Evolutionary conservation across 768 basidiomycete species (phyloP).

Genomic region (Suillus fuscotomentosus): DNA sequence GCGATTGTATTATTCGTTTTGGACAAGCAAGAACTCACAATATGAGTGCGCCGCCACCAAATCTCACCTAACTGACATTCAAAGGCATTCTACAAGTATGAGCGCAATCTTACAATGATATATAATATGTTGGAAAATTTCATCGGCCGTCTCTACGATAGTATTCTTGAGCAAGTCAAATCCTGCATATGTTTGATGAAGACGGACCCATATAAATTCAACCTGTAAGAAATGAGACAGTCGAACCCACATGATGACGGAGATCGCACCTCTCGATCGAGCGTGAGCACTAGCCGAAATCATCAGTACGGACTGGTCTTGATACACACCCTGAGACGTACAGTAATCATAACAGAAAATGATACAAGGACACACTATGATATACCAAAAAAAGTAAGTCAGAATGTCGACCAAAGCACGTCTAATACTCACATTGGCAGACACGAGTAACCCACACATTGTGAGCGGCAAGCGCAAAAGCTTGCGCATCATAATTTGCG

Average conservation of each 20-base stretch:
- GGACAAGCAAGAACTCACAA: neutral
- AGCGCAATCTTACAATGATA: neutral
- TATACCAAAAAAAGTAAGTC: neutral
- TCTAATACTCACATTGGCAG: neutral
- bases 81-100: neutral
- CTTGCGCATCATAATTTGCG: neutral
- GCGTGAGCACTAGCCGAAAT: neutral
- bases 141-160: neutral
- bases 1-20: neutral
- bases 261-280: neutral
- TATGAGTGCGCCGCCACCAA: neutral
- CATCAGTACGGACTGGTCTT: neutral
- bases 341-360: constrained; percentile 2
- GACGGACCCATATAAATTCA: neutral
- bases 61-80: neutral
- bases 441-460: neutral
- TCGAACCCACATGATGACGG: neutral
- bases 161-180: neutral
- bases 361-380: neutral
- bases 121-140: neutral
- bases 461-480: neutral
- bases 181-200: neutral
- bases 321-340: neutral
- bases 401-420: neutral
- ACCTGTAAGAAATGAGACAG: neutral